Evolutionary conservation across 2,329 filamentous ascomycete species (phyloP).

Genomic region (Colletotrichum musicola): DNA sequence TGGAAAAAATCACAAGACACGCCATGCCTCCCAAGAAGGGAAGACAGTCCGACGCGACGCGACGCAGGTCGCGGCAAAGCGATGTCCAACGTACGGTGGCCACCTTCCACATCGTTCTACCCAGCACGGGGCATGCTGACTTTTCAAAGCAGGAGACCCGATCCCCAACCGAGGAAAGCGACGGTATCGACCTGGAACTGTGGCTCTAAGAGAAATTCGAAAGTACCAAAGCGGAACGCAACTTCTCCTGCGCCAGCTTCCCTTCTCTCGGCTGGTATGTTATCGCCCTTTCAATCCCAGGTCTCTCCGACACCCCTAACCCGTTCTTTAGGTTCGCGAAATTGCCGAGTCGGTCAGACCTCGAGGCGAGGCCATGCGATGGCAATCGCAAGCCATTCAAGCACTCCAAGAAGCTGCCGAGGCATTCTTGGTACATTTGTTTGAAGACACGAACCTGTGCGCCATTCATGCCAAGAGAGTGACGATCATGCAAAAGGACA

Average conservation of each 20-base stretch:
- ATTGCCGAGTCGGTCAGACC: constrained; percentile 76
- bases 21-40: constrained; percentile 31
- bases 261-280: constrained; percentile 80
- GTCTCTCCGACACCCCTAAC: not conserved
- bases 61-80: constrained; percentile 51
- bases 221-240: constrained; percentile 92
- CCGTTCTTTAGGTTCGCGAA: constrained; percentile 70
- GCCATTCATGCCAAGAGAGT: constrained; percentile 97
- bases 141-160: constrained; percentile 75
- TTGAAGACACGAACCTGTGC: constrained; percentile 95
- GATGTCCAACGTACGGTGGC: constrained; percentile 54
- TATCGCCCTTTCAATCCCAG: not conserved
- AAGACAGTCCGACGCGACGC: constrained; percentile 39
- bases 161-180: constrained; percentile 72
- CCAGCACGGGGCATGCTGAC: constrained; percentile 6
- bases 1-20: not conserved
- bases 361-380: constrained; percentile 79
- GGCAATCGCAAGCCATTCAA: constrained; percentile 95
- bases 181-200: constrained; percentile 82
- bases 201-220: constrained; percentile 91
- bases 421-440: constrained; percentile 95
- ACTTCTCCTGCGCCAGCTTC: constrained; percentile 83
- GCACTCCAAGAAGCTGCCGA: constrained; percentile 96
- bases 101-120: not conserved
- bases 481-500: constrained; percentile 98